A percentile compares a stretch with the other conserved stretches of the same genome.
Conservation (phyloP, 129 eudicot species). For the carrot (Daucus carota) region DNA sequence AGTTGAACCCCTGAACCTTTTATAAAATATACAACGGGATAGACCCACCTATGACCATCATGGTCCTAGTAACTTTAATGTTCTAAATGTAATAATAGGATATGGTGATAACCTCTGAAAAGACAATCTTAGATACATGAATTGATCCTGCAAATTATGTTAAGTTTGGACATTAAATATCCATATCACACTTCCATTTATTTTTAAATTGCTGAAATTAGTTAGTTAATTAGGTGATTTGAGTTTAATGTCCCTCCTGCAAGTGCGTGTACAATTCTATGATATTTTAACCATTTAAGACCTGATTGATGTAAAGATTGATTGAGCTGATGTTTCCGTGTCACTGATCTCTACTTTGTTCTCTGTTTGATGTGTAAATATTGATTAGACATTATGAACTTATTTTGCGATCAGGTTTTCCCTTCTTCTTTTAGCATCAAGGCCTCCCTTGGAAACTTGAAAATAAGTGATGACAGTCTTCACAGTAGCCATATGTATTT, state of each 20-base stretch:
- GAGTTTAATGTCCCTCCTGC: not conserved
- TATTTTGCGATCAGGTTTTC: slow-evolving; percentile 50
- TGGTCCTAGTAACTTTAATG: not conserved
- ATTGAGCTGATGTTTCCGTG: not conserved
- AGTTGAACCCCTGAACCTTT: not conserved
- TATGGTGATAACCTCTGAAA: not conserved
- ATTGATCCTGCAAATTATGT: no score
- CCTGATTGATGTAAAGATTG: not conserved
- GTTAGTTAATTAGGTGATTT: not conserved
- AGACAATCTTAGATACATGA: no score
- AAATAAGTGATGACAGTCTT: slow-evolving; percentile 90
- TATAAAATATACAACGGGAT: not conserved
- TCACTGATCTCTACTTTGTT: not conserved
- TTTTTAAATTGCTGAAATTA: not conserved
- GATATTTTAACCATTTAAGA: not conserved
- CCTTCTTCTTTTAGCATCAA: slow-evolving; percentile 96
- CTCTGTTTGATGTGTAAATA: not conserved
- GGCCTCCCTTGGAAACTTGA: slow-evolving; percentile 95
- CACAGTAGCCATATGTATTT: slow-evolving; percentile 57
- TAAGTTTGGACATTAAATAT: no score
- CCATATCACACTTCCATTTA: not conserved
- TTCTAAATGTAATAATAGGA: not conserved
- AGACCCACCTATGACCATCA: not conserved
- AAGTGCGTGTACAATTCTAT: not conserved
- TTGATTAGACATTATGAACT: no score